Evolutionary conservation across 2,329 filamentous ascomycete species (phyloP).

Genomic region (Verticillium longisporum): DNA sequence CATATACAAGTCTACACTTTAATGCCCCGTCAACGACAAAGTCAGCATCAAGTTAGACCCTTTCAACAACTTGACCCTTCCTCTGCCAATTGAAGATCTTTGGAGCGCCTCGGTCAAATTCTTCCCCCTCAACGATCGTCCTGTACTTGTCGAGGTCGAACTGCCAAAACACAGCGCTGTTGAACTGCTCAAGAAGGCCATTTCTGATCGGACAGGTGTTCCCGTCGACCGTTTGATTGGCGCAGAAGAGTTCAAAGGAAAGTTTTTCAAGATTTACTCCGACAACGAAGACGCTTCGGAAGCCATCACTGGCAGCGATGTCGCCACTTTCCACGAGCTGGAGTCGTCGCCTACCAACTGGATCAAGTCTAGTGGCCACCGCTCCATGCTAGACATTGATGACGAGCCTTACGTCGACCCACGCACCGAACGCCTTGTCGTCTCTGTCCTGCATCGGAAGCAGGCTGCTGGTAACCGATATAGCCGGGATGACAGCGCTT

Average conservation of each 20-base stretch:
- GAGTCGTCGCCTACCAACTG: constrained; percentile 75
- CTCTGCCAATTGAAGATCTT: constrained; percentile 78
- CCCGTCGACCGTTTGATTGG: constrained; percentile 63
- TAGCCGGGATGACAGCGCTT: constrained; percentile 18
- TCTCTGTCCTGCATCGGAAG: constrained; percentile 61
- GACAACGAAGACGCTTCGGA: constrained; percentile 64
- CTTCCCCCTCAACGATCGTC: constrained; percentile 65
- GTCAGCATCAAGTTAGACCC: constrained; percentile 98
- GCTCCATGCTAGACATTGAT: constrained; percentile 47
- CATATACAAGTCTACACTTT: constrained; percentile 96
- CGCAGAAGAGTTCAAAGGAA: constrained; percentile 74
- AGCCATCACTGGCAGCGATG: constrained; percentile 59
- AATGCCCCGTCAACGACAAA: constrained; percentile 86
- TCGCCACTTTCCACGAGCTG: constrained; percentile 68
- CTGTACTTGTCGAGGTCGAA: constrained; percentile 70
- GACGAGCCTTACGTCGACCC: constrained; percentile 31
- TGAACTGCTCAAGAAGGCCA: constrained; percentile 59
- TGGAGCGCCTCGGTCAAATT: constrained; percentile 73
- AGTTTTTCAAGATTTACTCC: constrained; percentile 81
- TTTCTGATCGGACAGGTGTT: constrained; percentile 62
- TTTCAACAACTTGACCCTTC: constrained; percentile 89
- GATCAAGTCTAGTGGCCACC: constrained; percentile 44
- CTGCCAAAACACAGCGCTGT: constrained; percentile 70
- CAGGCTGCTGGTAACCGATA: constrained; percentile 1
- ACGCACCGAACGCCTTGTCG: constrained; percentile 58